Evolutionary conservation across 75 land plant genomes (phyloP).

Genomic region (Pinus tabuliformis): DNA sequence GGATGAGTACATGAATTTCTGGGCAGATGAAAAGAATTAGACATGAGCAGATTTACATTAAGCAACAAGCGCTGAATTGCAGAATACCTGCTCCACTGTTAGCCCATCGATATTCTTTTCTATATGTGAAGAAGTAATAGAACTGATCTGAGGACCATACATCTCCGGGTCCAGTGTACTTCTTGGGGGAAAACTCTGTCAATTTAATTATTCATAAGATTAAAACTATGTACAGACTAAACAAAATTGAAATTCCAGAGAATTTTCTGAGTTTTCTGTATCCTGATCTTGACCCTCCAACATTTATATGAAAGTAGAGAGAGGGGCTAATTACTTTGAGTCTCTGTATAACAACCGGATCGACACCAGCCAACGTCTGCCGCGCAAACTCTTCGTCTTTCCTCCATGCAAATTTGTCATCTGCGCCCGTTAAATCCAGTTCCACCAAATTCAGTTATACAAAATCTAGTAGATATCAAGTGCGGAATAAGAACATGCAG

Average conservation of each 20-base stretch:
- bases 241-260: not conserved
- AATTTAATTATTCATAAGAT: not conserved
- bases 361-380: constrained; percentile 45
- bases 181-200: constrained; percentile 56
- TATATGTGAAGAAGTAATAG: constrained; percentile 22
- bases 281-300: not conserved
- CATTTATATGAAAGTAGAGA: too few species aligned
- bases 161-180: constrained; percentile 56
- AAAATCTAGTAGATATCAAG: not conserved
- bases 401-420: constrained; percentile 35
- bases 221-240: too few species aligned
- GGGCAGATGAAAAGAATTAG: not conserved
- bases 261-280: not conserved
- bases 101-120: constrained; percentile 24
- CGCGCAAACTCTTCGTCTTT: constrained; percentile 51
- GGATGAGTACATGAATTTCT: not conserved
- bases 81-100: constrained; percentile 16
- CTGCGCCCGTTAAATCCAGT: constrained; percentile 13
- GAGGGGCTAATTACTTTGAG: constrained; percentile 8
- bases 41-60: not conserved
- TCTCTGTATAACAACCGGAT: constrained; percentile 35
- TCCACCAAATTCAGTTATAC: not conserved
- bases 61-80: not conserved
- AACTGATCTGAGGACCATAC: constrained; percentile 50
- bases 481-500: not conserved